Evolutionary conservation across 2,329 filamentous ascomycete species (phyloP).

Genomic region (Aureobasidium namibiae): DNA sequence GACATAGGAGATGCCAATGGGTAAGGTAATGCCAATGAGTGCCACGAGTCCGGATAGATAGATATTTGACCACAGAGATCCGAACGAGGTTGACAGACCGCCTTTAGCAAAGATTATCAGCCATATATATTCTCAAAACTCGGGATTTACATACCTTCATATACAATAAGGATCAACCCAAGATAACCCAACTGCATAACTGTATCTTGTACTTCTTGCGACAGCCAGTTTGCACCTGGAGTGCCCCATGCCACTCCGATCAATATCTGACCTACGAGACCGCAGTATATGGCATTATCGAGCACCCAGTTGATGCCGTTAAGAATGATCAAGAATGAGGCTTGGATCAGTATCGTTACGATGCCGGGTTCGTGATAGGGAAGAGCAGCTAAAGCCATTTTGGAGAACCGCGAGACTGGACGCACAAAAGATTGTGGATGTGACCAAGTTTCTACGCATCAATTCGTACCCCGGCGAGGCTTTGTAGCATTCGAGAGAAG

Average conservation of each 20-base stretch:
- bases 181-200: slow-evolving; percentile 63
- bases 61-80: slow-evolving; percentile 51
- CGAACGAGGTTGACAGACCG: slow-evolving; percentile 49
- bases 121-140: slow-evolving; percentile 17
- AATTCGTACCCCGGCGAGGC: too few species aligned
- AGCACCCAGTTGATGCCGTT: slow-evolving; percentile 51
- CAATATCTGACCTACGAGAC: slow-evolving; percentile 63
- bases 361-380: slow-evolving; percentile 32
- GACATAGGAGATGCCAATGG: slow-evolving; percentile 59
- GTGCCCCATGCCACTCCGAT: slow-evolving; percentile 63
- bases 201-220: slow-evolving; percentile 41
- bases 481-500: too few species aligned
- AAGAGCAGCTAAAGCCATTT: slow-evolving; percentile 3
- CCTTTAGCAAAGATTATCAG: slow-evolving; percentile 30
- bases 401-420: too few species aligned
- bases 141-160: slow-evolving; percentile 46
- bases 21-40: slow-evolving; percentile 54
- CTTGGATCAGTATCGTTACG: slow-evolving; percentile 48
- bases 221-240: slow-evolving; percentile 56
- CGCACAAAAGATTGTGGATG: too few species aligned
- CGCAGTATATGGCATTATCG: slow-evolving; percentile 57
- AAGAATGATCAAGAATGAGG: slow-evolving; percentile 55
- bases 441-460: too few species aligned
- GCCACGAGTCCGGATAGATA: slow-evolving; percentile 55
- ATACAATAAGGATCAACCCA: slow-evolving; percentile 64